A percentile compares a stretch with the other conserved stretches of the same genome.
Evolutionary conservation across 148 eudicot genomes (phyloP).

Genomic region (Arbutus unedo): DNA sequence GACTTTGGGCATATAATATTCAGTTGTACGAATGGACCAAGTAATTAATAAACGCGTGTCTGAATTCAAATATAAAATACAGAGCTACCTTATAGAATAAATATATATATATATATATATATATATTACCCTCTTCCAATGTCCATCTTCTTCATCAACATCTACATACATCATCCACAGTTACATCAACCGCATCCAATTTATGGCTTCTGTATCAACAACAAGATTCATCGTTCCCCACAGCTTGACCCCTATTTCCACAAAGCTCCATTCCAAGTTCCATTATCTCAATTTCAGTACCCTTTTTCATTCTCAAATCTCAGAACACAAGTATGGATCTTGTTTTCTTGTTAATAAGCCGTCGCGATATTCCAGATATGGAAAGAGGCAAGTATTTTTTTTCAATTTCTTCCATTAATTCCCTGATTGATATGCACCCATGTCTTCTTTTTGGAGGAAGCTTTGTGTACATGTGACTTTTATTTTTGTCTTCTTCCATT

Average conservation of each 20-base stretch:
- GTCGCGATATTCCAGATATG: neutral
- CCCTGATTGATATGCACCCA: neutral
- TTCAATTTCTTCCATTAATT: neutral
- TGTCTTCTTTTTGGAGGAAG: neutral
- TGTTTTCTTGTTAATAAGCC: neutral
- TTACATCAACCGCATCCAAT: neutral
- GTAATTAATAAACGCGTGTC: neutral
- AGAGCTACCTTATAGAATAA: neutral
- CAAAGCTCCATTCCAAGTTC: neutral
- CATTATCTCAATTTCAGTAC: neutral
- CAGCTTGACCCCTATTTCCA: neutral
- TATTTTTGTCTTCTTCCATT: no score
- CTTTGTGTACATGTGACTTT: no score
- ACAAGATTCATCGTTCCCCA: neutral
- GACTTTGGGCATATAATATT: neutral
- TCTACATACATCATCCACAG: no score
- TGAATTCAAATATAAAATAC: neutral
- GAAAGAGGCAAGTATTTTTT: neutral
- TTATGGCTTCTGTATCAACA: neutral
- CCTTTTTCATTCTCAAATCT: neutral
- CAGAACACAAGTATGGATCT: neutral
- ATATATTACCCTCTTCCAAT: neutral
- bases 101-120: no score
- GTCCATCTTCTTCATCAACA: neutral
- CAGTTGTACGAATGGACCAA: neutral